Evolutionary conservation across 108 stramenopile species (phyloP).

Genomic region (Fragilariopsis cylindrus): DNA sequence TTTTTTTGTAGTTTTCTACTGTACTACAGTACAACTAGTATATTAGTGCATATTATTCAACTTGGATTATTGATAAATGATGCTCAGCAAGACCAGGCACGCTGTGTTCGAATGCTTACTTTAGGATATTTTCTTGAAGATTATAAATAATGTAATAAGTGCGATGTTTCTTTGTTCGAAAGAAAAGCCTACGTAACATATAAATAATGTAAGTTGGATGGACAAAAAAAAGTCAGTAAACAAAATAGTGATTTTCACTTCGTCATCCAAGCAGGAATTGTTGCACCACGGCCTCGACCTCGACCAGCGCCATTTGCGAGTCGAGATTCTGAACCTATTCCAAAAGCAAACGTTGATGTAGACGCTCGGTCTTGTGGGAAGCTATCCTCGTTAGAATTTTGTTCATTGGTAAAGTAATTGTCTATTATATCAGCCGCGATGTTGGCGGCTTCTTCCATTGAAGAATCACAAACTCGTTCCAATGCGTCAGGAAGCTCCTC

Average conservation of each 20-base stretch:
- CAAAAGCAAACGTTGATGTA: slow-evolving; percentile 5
- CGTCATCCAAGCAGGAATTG: slow-evolving; percentile 38
- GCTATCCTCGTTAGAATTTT: slow-evolving; percentile 16
- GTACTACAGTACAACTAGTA: too few species aligned
- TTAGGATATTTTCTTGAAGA: too few species aligned
- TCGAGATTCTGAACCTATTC: neutral
- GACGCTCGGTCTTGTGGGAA: neutral
- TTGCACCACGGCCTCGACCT: slow-evolving; percentile 38
- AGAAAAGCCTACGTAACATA: too few species aligned
- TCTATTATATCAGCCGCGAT: slow-evolving; percentile 33
- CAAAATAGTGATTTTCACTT: neutral
- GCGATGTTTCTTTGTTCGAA: too few species aligned
- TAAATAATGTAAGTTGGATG: too few species aligned
- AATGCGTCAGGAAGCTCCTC: slow-evolving; percentile 13
- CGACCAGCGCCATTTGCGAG: slow-evolving; percentile 9
- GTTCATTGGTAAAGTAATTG: slow-evolving; percentile 21
- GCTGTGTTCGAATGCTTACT: too few species aligned
- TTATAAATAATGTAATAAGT: too few species aligned
- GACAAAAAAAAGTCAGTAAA: too few species aligned
- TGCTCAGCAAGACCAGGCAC: too few species aligned
- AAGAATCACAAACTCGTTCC: slow-evolving; percentile 26
- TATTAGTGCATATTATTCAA: too few species aligned
- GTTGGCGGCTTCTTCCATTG: slow-evolving; percentile 15
- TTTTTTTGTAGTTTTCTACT: too few species aligned
- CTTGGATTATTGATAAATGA: too few species aligned